Evolutionary conservation across 371 early-diverging fungal species (phyloP), one percentile per base, ranked within the genome.

Genomic region (Blakeslea trispora): DNA sequence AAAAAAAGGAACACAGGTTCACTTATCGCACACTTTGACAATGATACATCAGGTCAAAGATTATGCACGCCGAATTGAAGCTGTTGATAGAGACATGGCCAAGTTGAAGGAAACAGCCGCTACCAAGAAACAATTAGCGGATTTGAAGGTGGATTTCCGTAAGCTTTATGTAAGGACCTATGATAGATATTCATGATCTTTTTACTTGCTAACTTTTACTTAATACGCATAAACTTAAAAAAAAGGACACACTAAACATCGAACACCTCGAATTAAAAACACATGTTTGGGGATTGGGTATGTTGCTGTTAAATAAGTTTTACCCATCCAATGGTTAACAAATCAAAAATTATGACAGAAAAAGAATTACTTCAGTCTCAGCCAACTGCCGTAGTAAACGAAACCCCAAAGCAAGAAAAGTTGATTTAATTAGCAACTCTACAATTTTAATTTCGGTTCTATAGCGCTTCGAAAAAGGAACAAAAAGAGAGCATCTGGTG

Each of bases 181-280:
- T 24, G 22, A 35, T 37, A 19, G 23, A 32, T 21, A 6, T 31
- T 40, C 11, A 50, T 10, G 19, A 45, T 11, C 0, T n/a, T 43
- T 54, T 15, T 31, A 51, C 17, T 45, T 28, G 28, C 28, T 28
- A 28, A 28, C 28, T 28, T 28, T 28, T n/a, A 3, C 28, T 28
- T 3, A 7, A 9, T 42, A 11, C 0, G 2, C 37, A 37, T 37
- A 3, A 37, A 3, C 37, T 11, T n/a, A n/a, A n/a, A n/a, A n/a
- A n/a, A 22, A 40, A 81, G 81, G 91, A 88, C 63, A 78, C 78
- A 18, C 68, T 89, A 43, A 83, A 87, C 58, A 81, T 84, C 58
- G 88, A 89, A 51, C 89, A 88, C 57, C 75, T 89, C 41, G 89
- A 89, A 64, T 74, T 88, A 56, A 89, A 89, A 68, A 85, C 86